Evolutionary conservation across 2,329 filamentous ascomycete species (phyloP), one percentile per base, ranked within the genome.

Genomic region (Sporothrix humicola): DNA sequence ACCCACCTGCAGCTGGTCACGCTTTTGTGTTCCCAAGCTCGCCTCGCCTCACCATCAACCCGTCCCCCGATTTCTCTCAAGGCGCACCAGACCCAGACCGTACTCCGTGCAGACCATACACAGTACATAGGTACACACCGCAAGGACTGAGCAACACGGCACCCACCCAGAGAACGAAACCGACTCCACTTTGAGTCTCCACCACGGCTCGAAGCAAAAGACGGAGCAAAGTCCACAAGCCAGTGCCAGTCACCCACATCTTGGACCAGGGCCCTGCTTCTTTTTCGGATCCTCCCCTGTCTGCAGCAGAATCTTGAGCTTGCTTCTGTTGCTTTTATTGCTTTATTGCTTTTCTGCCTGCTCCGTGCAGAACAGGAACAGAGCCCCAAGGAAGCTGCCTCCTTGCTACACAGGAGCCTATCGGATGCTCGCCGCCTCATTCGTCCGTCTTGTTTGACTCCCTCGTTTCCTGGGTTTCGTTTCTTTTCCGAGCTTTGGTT

Each of bases 371-470:
- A 65, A 15, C 58, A 12, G 12, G 17, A 56, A 54, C 8, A 20
- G n/a, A 63, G 12, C 31, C 61, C 44, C 20, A 8, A 42, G 26
- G 68, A 23, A 50, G 15, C 42, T 54, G 42, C 31, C 73, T 74
- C 63, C 54, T 37, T 31, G 17, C 44, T 56, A 26, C 23, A 56
- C 26, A 59, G 63, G 61, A 74, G 71, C 76, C 76, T 76, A 75
- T 76, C 76, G 75, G 76, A 73, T 72, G 70, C 74, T 70, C 72
- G 74, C 74, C 74, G 75, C 73, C 73, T 76, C 54, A 73, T 74
- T 77, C 69, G 73, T 72, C 71, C 20, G 70, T 26, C 46, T 50
- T 48, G 52, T 37, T 71, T 61, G 31, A 31, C 42, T 61, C 69
- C 65, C 20, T 69, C 52, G 37, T 48, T 52, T 26, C 42, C 15